Percentiles rank a stretch among this genome's conserved stretches.
These are phyloP conservation scores for Colletotrichum nymphaeae DNA, from an alignment of 2,329 filamentous ascomycete species.

Conservation along the genomic window DNA sequence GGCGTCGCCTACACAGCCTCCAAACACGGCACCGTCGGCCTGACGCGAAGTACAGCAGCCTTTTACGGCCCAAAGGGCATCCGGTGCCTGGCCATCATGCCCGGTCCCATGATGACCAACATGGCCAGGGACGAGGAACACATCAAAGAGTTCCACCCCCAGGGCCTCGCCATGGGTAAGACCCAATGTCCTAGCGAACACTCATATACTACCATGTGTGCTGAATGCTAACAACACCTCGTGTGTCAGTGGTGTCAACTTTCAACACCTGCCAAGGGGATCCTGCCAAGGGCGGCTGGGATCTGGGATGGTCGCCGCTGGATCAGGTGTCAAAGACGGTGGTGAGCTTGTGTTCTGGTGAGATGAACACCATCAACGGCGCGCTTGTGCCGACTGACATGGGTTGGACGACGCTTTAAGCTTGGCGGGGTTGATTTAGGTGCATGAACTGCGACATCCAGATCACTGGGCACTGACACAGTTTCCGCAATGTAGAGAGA, in stretches of 20 bases:
- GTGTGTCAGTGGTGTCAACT: not conserved
- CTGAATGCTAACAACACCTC: too few species aligned
- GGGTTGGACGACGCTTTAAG: constrained; percentile 23
- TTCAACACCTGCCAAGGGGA: constrained; percentile 16
- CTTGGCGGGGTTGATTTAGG: too few species aligned
- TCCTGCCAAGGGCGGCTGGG: constrained; percentile 7
- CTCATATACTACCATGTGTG: not conserved
- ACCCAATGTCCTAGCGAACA: not conserved
- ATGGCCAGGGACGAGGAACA: constrained; percentile 46
- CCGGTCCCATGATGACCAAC: constrained; percentile 68
- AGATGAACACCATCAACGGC: constrained; percentile 29
- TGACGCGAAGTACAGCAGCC: constrained; percentile 68
- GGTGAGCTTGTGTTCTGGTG: constrained; percentile 16
- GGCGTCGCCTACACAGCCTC: constrained; percentile 63
- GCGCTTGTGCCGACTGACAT: constrained; percentile 25
- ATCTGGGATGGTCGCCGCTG: constrained; percentile 21
- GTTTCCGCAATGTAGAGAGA: too few species aligned
- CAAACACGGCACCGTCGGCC: constrained; percentile 64
- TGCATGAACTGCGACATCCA: too few species aligned
- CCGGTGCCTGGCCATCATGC: constrained; percentile 46
- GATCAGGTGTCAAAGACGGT: constrained; percentile 27
- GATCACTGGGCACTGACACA: too few species aligned
- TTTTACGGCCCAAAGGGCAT: constrained; percentile 67
- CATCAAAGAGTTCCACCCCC: constrained; percentile 1
- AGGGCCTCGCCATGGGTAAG: constrained; percentile 13